Percentiles rank a stretch among this genome's conserved stretches.
These are phyloP conservation scores for Phyllosticta citribraziliensis DNA, from an alignment of 2,329 filamentous ascomycete genomes.

Conservation along the genomic window DNA sequence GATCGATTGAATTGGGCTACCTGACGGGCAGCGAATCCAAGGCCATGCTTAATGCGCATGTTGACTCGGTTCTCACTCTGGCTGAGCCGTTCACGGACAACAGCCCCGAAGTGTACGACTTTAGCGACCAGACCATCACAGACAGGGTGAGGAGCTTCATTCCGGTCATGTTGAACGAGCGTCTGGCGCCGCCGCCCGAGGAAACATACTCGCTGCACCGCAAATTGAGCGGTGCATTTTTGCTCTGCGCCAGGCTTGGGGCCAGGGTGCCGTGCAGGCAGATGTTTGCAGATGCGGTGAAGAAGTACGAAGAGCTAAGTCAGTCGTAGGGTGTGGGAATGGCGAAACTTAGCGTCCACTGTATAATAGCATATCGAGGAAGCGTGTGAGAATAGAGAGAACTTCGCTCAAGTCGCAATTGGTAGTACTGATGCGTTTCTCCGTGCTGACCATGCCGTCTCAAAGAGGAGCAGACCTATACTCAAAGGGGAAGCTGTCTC, in stretches of 20 bases:
- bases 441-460: no score
- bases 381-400: not conserved
- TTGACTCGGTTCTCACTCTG: conserved; percentile 77
- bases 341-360: not conserved
- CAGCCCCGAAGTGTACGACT: conserved; percentile 85
- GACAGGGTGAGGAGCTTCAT: conserved; percentile 83
- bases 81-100: conserved; percentile 72
- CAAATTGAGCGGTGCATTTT: conserved; percentile 89
- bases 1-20: conserved; percentile 76
- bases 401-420: not conserved
- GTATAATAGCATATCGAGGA: not conserved
- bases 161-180: conserved; percentile 83
- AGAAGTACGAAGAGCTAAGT: conserved; percentile 20
- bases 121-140: conserved; percentile 89
- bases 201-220: conserved; percentile 95
- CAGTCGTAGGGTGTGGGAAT: not conserved
- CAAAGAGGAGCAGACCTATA: no score
- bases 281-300: conserved; percentile 57
- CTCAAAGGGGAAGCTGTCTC: no score
- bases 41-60: conserved; percentile 81
- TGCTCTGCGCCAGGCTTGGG: conserved; percentile 78
- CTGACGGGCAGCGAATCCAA: conserved; percentile 81
- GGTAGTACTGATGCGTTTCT: not conserved
- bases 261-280: conserved; percentile 73
- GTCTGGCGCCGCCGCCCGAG: conserved; percentile 83